Base-by-base conservation (phyloP, 2,329 filamentous ascomycete species). In the Phoma sp. region DNA sequence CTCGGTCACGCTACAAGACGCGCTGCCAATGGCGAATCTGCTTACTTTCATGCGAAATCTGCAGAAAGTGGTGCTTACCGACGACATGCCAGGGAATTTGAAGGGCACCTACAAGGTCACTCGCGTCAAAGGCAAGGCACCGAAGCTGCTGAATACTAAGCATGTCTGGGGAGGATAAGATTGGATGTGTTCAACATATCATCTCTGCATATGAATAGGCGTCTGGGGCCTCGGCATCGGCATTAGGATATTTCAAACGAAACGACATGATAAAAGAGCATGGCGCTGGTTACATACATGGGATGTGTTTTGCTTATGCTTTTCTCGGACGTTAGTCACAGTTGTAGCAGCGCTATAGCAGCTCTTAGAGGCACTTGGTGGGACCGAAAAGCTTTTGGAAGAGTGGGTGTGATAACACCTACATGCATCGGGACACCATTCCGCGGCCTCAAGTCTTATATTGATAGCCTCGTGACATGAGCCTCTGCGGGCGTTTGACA, bases 11-110 rank as follows among this genome's bases (percentile, higher is more conserved):
- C 39, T 72, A 4, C 49, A 47, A 2, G 51, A 69, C 4, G 41
- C 50, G 2, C 39, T 68, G 4, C 69, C 67, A 1, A 53, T 40
- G 15, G 19, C 54, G 22, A 63, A 62, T 19, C 22, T 69, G 17
- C 51, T 72, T 8, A 21, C 37, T 5, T 53, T 46, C 31, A 53
- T 73, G 33, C 47, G 57, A 0, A 69, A 69, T 17, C 45, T 73
- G 24, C 43, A 67, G 40, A 60, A 49, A 6, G 59, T 71, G 3
- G 58, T 51, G 12, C 51, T 71, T 27, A 57, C 58, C 9, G 37
- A 47, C 2, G 46, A 47, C 15, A 32, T 43, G 6, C 12, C 31
- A 10, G 52, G 50, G 15, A 47, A 44, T 12, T 4, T 19, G 7
- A 58, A 52, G 33, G 64, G 65, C 10, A 61, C 60, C 37, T 66